These are phyloP conservation scores for Citrus unshiu DNA, from an alignment of 345 rosid genomes.

Conservation along the genomic window DNA sequence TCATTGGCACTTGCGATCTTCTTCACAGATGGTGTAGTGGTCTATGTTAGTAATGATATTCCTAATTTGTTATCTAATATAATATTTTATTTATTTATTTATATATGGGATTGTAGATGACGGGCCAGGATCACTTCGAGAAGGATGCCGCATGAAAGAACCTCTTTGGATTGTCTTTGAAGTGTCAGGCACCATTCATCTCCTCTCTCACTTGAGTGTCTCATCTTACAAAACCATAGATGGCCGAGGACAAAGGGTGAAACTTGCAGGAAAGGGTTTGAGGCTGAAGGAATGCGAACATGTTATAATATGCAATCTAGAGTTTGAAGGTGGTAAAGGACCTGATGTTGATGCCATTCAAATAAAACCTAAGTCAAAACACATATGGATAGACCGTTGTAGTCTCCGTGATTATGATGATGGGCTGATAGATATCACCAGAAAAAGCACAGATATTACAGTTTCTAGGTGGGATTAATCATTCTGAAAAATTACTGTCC, in stretches of 20 bases:
- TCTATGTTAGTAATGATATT: background rate
- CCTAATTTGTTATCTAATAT: background rate
- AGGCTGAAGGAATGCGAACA: conserved; percentile 85
- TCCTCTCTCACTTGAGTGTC: conserved; percentile 54
- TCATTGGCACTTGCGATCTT: background rate
- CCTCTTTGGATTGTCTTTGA: conserved; percentile 91
- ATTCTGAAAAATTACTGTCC: background rate
- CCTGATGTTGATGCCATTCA: conserved; percentile 91
- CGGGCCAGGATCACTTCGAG: conserved; percentile 84
- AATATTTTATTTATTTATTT: background rate
- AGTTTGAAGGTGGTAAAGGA: conserved; percentile 86
- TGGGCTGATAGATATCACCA: conserved; percentile 91
- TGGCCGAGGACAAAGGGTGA: conserved; percentile 86
- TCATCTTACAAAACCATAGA: conserved; percentile 93
- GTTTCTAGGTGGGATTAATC: conserved; percentile 60
- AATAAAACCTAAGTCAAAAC: conserved; percentile 85
- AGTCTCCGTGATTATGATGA: conserved; percentile 84
- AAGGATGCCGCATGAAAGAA: conserved; percentile 71
- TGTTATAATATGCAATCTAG: conserved; percentile 78
- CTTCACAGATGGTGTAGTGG: background rate
- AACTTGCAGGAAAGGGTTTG: conserved; percentile 85
- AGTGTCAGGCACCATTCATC: conserved; percentile 72
- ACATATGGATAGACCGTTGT: conserved; percentile 91
- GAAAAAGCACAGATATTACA: conserved; percentile 89
- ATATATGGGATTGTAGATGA: conserved; percentile 51